phyloP scores from a whole-genome alignment of 805 yeast genomes.

The Candida sonorensis region DNA sequence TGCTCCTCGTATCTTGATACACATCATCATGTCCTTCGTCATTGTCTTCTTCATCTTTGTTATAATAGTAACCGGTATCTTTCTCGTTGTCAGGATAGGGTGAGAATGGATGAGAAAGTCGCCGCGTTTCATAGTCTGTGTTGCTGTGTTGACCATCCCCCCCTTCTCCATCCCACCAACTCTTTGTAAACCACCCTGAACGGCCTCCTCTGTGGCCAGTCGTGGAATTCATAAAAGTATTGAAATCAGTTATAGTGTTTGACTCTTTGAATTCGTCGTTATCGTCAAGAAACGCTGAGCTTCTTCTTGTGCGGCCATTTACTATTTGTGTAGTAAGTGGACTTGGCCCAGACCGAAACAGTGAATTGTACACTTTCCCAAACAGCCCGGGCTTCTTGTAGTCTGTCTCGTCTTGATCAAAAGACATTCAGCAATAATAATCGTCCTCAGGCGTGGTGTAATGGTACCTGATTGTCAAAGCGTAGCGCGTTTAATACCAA shows the following conservation, averaged over 20 bases:
- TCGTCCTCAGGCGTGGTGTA: too few relatives aligned
- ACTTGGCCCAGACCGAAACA: slow-evolving; percentile 12
- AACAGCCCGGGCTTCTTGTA: slow-evolving; percentile 9
- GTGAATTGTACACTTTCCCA: slow-evolving; percentile 14
- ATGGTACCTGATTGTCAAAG: not conserved
- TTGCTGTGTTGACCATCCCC: too few relatives aligned
- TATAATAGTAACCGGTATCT: too few relatives aligned
- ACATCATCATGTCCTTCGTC: slow-evolving; percentile 26
- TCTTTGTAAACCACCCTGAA: not conserved
- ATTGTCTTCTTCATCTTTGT: slow-evolving; percentile 6
- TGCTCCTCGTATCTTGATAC: slow-evolving; percentile 14
- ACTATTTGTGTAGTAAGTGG: slow-evolving; percentile 12
- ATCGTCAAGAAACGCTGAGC: too few relatives aligned
- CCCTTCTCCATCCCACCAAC: too few relatives aligned
- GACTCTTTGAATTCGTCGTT: too few relatives aligned
- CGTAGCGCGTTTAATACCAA: not conserved
- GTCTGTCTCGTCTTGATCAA: slow-evolving; percentile 1
- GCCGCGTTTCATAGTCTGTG: too few relatives aligned
- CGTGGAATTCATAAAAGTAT: slow-evolving; percentile 7
- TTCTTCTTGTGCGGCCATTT: not conserved
- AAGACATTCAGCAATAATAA: too few relatives aligned
- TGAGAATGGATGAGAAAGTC: too few relatives aligned
- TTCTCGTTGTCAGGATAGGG: too few relatives aligned
- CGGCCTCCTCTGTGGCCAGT: slow-evolving; percentile 16
- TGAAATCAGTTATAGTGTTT: slow-evolving; percentile 7